Evolutionary conservation across 2,329 filamentous ascomycete species (phyloP).

Genomic region (Neonectria hederae): DNA sequence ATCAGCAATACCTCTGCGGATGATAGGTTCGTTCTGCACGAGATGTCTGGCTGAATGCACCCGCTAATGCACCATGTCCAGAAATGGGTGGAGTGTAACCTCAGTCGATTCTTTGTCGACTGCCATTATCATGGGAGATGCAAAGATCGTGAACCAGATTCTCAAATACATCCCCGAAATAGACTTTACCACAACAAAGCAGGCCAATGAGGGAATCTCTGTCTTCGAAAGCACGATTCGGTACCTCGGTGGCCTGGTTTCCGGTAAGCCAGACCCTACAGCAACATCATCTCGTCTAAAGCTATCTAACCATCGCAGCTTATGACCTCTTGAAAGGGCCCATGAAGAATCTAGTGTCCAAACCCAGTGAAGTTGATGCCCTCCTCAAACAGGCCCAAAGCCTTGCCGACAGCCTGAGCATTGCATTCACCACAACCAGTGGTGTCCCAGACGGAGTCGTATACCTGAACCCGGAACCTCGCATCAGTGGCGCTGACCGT

Average conservation of each 20-base stretch:
- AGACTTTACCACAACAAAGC: constrained; percentile 70
- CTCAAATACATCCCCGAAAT: constrained; percentile 75
- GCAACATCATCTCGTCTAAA: not conserved
- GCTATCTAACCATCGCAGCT: constrained; percentile 48
- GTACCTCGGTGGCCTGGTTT: constrained; percentile 82
- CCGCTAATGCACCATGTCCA: constrained; percentile 46
- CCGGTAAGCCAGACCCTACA: constrained; percentile 57
- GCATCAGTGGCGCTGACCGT: constrained; percentile 58
- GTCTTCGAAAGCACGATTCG: constrained; percentile 93
- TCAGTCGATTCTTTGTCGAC: constrained; percentile 84
- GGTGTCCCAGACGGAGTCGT: constrained; percentile 80
- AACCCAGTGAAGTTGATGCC: constrained; percentile 58
- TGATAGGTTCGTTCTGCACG: constrained; percentile 64
- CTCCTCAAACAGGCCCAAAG: constrained; percentile 73
- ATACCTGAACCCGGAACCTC: constrained; percentile 62
- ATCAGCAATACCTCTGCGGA: constrained; percentile 72
- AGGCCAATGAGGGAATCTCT: constrained; percentile 64
- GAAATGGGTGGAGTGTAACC: constrained; percentile 86
- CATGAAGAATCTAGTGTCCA: constrained; percentile 58
- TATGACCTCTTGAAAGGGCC: constrained; percentile 80
- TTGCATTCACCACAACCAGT: constrained; percentile 79
- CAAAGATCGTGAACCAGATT: constrained; percentile 74
- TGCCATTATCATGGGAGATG: constrained; percentile 78
- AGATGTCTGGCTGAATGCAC: constrained; percentile 65
- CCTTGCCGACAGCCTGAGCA: constrained; percentile 77